Percentiles rank a stretch among this genome's conserved stretches.
Evolutionary conservation across 2,329 filamentous ascomycete species (phyloP).

Genomic region (Aspergillus cejpii): DNA sequence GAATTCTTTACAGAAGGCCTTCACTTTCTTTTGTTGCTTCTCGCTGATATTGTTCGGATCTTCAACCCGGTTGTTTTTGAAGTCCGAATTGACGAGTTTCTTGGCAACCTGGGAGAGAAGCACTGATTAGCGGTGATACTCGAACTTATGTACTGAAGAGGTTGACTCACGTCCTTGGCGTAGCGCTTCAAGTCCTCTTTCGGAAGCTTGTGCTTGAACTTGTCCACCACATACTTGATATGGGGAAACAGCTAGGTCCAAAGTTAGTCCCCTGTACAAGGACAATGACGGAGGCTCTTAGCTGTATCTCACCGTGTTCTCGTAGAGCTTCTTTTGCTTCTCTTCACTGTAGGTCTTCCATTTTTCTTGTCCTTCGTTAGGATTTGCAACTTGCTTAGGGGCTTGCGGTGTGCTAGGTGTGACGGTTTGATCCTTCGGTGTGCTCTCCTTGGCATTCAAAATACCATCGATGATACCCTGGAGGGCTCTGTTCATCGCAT

Average conservation of each 20-base stretch:
- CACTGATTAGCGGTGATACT: constrained; percentile 42
- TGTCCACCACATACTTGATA: constrained; percentile 78
- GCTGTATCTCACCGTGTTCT: constrained; percentile 69
- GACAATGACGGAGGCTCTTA: background rate
- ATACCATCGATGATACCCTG: constrained; percentile 83
- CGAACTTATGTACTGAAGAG: background rate
- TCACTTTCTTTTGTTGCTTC: constrained; percentile 75
- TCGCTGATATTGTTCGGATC: constrained; percentile 71
- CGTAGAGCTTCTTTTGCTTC: constrained; percentile 92
- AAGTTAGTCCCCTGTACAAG: constrained; percentile 11
- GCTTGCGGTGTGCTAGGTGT: constrained; percentile 61
- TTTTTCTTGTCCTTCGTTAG: constrained; percentile 41
- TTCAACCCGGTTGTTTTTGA: constrained; percentile 77
- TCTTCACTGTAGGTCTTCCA: constrained; percentile 54
- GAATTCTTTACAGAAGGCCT: constrained; percentile 74
- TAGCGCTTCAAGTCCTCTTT: constrained; percentile 66
- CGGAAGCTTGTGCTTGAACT: constrained; percentile 78
- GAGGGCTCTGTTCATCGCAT: constrained; percentile 67
- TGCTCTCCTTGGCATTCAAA: constrained; percentile 59
- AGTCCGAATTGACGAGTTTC: constrained; percentile 85
- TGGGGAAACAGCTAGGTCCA: constrained; percentile 66
- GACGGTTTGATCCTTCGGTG: constrained; percentile 47
- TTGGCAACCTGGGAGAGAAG: constrained; percentile 55
- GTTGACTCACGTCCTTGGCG: constrained; percentile 52
- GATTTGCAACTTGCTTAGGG: constrained; percentile 48